Base-by-base conservation (phyloP, 1,284 basidiomycete genomes). In the Leucoagaricus sp. region DNA sequence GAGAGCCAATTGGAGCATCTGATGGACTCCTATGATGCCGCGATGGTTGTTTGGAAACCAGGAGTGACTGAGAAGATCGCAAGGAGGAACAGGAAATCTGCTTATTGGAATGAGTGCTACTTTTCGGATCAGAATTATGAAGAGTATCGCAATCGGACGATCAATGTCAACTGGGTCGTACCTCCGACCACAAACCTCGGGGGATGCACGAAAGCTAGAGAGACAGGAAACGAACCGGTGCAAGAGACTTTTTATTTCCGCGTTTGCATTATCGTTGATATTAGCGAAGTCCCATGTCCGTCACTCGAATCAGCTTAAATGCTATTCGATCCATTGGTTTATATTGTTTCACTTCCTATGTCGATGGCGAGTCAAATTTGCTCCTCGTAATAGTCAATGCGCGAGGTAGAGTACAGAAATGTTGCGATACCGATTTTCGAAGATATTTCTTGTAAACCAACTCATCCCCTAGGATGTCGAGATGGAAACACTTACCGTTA, bases 221-320 rank as follows among this genome's bases (percentile, higher is more conserved):
- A 53, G 12, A 12, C n/a, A 19, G 50, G 50, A 7, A 53, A 53
- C 9, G 50, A 53, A 28, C 29, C 47, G 2, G 6, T 15, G 12
- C 17, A 49, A 13, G 50, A 53, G 26, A 34, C 45, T 10, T 53
- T 33, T 21, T 53, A 53, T 34, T 53, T 29, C 15, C 15, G n/a
- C 6, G 50, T 53, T 33, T 53, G 50, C 34, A 45, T 53, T n/a
- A 28, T 53, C 9, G 50, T 34, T 1, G 28, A 53, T 10, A 25
- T 40, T 10, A 50, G 15, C 6, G 13, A 15, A 17, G 49, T 50
- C 2, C 33, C 47, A 4, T 21, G 47, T 13, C 47, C 31, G 3
- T n/a, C n/a, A n/a, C 45, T 15, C n/a, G 17, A n/a, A 23, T 15
- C 31, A 6, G 31, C 12, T 33, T 38, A n/a, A 38, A 13, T 8